Conservation (phyloP, 257 asterid genomes). For the Euphrasia confusa region DNA sequence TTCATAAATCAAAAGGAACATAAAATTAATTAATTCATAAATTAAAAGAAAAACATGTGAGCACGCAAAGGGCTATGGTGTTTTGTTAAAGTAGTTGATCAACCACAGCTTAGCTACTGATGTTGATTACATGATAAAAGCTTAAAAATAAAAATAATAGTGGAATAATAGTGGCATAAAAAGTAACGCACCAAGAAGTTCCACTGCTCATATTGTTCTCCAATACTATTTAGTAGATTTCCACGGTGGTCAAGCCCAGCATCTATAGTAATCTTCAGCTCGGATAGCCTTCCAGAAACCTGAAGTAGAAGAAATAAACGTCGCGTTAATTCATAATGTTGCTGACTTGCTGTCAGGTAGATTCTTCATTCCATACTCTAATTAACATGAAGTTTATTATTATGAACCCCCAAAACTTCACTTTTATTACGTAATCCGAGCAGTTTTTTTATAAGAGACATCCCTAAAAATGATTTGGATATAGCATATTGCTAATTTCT, state of each 20-base stretch:
- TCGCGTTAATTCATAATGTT: neutral
- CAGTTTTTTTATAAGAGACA: neutral
- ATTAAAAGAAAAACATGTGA: slow-evolving; percentile 7
- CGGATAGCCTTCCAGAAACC: slow-evolving; percentile 84
- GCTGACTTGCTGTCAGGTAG: neutral
- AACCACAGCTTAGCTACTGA: slow-evolving; percentile 14
- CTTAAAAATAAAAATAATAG: slow-evolving; percentile 3
- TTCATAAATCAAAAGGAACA: slow-evolving; percentile 16
- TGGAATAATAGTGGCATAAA: slow-evolving; percentile 8
- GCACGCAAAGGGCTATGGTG: slow-evolving; percentile 13
- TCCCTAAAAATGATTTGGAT: too few species aligned
- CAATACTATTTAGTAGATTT: slow-evolving; percentile 71
- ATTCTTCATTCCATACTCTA: neutral
- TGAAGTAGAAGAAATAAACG: slow-evolving; percentile 31
- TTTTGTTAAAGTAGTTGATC: slow-evolving; percentile 1
- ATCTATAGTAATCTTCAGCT: slow-evolving; percentile 89
- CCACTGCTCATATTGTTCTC: slow-evolving; percentile 81
- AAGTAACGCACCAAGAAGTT: slow-evolving; percentile 63
- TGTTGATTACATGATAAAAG: neutral
- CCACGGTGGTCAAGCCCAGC: slow-evolving; percentile 88
- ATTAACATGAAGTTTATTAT: neutral
- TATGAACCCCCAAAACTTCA: slow-evolving; percentile 9
- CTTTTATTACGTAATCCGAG: slow-evolving; percentile 5
- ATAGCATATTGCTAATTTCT: too few species aligned
- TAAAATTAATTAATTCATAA: slow-evolving; percentile 12